Percentiles rank a stretch among this genome's conserved stretches.
These are phyloP conservation scores for Epichloe uncinata DNA, from an alignment of 2,329 filamentous ascomycete species.

Conservation along the genomic window DNA sequence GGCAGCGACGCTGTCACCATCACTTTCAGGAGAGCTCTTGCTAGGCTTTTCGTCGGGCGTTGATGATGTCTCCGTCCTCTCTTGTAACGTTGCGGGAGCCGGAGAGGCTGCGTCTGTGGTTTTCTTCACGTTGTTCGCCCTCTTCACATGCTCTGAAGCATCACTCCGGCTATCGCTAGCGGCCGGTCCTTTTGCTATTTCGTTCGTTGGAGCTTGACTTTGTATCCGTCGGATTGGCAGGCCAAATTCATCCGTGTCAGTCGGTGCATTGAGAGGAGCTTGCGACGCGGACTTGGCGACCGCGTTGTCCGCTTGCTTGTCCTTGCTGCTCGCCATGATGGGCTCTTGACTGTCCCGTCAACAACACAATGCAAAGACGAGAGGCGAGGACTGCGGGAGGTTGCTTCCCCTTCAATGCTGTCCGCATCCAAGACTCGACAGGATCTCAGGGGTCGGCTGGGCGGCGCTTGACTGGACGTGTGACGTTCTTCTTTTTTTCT, in stretches of 20 bases:
- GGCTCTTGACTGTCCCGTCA: slow-evolving; percentile 3
- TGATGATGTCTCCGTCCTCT: not conserved
- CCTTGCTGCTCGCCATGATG: slow-evolving; percentile 11
- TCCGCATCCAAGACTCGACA: slow-evolving; percentile 13
- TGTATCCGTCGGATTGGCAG: slow-evolving; percentile 40
- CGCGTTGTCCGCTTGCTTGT: slow-evolving; percentile 13
- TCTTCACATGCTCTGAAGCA: not conserved
- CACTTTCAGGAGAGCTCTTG: slow-evolving; percentile 6
- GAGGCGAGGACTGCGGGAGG: slow-evolving; percentile 1
- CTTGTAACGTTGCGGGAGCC: not conserved
- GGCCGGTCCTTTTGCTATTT: slow-evolving; percentile 8
- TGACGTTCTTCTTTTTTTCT: slow-evolving; percentile 3
- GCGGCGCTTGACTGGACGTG: slow-evolving; percentile 10
- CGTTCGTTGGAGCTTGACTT: slow-evolving; percentile 23
- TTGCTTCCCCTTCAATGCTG: slow-evolving; percentile 7
- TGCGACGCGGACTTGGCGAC: slow-evolving; percentile 15
- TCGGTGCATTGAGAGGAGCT: slow-evolving; percentile 10
- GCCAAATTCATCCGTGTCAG: slow-evolving; percentile 57
- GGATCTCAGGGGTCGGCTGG: slow-evolving; percentile 9
- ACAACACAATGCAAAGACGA: slow-evolving; percentile 4
- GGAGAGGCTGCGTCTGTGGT: not conserved
- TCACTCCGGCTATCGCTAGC: not conserved
- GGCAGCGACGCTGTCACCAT: slow-evolving; percentile 25
- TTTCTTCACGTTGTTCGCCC: not conserved
- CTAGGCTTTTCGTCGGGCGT: not conserved